A percentile compares a stretch with the other conserved stretches of the same genome.
Conservation (phyloP, 2,329 filamentous ascomycete species). For the Elsinoe necatrix region DNA sequence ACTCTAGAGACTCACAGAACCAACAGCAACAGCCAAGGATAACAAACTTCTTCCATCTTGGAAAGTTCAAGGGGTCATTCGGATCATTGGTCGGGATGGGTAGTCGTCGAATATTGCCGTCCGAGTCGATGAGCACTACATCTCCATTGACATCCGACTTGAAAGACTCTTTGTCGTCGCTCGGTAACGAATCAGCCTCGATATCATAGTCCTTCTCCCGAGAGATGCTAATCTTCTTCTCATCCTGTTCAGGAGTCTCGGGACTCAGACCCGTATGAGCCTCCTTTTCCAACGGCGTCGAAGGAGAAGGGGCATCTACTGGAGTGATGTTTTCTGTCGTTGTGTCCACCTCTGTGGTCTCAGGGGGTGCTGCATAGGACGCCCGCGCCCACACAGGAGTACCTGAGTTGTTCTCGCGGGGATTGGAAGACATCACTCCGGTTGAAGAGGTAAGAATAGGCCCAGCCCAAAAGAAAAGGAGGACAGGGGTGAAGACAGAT, state of each 20-base stretch:
- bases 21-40: slow-evolving; percentile 28
- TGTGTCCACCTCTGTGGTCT: background rate
- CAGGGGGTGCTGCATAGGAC: slow-evolving; percentile 3
- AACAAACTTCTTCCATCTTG: slow-evolving; percentile 26
- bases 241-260: background rate
- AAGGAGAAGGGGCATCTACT: background rate
- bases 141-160: slow-evolving; percentile 17
- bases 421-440: background rate
- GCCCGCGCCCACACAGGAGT: slow-evolving; percentile 13
- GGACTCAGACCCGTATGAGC: background rate
- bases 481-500: background rate
- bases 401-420: background rate
- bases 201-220: slow-evolving; percentile 2
- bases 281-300: slow-evolving; percentile 6
- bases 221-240: slow-evolving; percentile 10
- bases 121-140: slow-evolving; percentile 20
- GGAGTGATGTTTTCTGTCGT: slow-evolving; percentile 4
- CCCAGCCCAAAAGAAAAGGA: background rate
- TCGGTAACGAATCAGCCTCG: background rate
- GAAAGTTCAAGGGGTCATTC: slow-evolving; percentile 28
- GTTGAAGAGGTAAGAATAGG: background rate
- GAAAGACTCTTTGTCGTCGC: slow-evolving; percentile 12
- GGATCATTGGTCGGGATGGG: slow-evolving; percentile 21
- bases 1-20: slow-evolving; percentile 21
- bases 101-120: slow-evolving; percentile 21